Conservation (phyloP, 1,284 basidiomycete genomes). For the Cerioporus squamosus region DNA sequence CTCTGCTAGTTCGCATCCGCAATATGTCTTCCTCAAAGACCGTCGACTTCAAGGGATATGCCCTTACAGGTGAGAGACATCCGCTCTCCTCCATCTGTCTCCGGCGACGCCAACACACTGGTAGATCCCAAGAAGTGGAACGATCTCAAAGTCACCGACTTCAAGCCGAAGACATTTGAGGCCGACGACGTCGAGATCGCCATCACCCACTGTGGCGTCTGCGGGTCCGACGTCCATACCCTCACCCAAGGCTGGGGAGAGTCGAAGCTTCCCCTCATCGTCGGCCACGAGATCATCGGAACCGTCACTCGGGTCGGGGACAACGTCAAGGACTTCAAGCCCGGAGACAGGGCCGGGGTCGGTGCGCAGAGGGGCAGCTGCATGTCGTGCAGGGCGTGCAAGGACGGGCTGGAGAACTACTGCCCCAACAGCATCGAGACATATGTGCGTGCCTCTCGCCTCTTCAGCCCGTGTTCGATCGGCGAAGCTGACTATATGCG, state of each 20-base stretch:
- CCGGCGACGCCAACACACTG: no score
- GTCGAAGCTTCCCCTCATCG: constrained; percentile 43
- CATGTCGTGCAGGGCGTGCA: constrained; percentile 57
- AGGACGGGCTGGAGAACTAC: constrained; percentile 59
- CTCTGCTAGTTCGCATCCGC: no score
- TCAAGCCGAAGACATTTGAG: constrained; percentile 38
- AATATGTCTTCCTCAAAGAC: no score
- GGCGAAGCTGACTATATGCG: neutral
- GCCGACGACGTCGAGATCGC: constrained; percentile 42
- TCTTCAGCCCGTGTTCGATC: no score
- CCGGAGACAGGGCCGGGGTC: constrained; percentile 68
- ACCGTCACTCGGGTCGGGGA: constrained; percentile 55
- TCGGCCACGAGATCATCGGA: constrained; percentile 69
- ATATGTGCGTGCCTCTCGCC: constrained; percentile 15
- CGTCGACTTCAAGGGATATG: constrained; percentile 26
- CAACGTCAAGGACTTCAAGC: constrained; percentile 59
- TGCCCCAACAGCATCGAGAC: constrained; percentile 38
- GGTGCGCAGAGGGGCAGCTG: constrained; percentile 64
- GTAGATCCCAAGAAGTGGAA: constrained; percentile 39
- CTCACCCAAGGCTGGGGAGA: constrained; percentile 52
- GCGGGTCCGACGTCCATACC: constrained; percentile 61
- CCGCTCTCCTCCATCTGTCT: no score
- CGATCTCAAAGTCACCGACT: constrained; percentile 44
- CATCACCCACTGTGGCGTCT: constrained; percentile 47
- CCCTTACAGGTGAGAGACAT: constrained; percentile 21